Evolutionary conservation across 805 yeast species (phyloP).

Genomic region (Saccharomycopsis lassenensis): DNA sequence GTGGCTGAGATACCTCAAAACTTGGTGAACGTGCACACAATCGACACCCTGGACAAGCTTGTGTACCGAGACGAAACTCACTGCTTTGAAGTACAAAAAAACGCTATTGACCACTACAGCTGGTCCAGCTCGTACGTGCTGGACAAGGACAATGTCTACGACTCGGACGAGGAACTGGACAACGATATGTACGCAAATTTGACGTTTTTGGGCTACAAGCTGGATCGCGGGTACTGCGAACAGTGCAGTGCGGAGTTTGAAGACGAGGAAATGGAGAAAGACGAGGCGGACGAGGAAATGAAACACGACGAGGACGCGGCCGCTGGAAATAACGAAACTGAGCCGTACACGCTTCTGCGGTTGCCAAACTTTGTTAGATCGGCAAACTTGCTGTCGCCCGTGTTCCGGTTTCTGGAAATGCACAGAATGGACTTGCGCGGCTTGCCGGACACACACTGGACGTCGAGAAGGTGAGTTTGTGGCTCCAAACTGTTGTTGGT

Average conservation of each 20-base stretch:
- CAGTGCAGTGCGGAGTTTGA: not conserved
- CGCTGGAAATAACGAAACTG: conserved; percentile 2
- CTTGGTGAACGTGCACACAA: not conserved
- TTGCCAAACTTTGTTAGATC: too few relatives aligned
- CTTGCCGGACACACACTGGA: too few relatives aligned
- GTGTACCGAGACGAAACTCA: conserved; percentile 8
- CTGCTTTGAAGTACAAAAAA: conserved; percentile 16
- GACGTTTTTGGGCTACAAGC: conserved; percentile 1
- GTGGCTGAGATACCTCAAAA: not conserved
- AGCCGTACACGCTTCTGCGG: too few relatives aligned
- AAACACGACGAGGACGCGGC: conserved; percentile 6
- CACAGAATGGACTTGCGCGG: too few relatives aligned
- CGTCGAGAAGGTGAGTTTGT: too few relatives aligned
- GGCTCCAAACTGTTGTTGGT: too few relatives aligned
- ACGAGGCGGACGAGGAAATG: conserved; percentile 6
- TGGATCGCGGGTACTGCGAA: conserved; percentile 6
- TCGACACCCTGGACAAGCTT: not conserved
- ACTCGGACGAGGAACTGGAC: conserved; percentile 3
- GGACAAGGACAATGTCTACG: conserved; percentile 5
- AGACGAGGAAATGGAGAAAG: conserved; percentile 3
- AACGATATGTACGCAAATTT: not conserved
- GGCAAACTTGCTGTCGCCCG: too few relatives aligned
- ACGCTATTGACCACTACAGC: conserved; percentile 4
- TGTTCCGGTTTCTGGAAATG: too few relatives aligned
- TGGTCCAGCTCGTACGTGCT: too few relatives aligned